Base-by-base conservation (phyloP, 192 early-diverging fungal genomes). In the Entrophospora sp. region DNA sequence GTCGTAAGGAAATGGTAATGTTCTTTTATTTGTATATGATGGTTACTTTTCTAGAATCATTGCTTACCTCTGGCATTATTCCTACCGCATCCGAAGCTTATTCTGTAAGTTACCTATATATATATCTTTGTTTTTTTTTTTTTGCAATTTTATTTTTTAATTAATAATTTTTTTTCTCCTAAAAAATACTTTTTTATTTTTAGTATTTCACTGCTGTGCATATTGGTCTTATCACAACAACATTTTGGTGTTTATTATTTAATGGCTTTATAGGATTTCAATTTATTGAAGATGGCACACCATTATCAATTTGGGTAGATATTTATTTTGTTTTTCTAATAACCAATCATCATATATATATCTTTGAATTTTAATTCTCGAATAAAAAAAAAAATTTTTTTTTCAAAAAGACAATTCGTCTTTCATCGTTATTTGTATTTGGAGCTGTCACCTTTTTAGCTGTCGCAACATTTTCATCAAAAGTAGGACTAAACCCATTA, bases 191-290 rank as follows among this genome's bases (percentile, higher is more conserved):
- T n/a, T 30, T 46, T 51, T 48, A n/a, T 14, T 20, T 18, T 8
- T 70, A 89, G 88, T 91, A 87, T 67, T 82, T 90, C 68, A 79
- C 82, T 9, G 86, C 88, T 3, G 79, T 80, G 0, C 86, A 91
- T 71, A 66, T 87, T n/a, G 81, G 84, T 46, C 65, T 91, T 22
- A 82, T 83, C 42, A 81, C 87, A 51, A 83, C 86, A 5, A 90
- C 88, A 12, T 83, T 89, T 57, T 92, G 88, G 88, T 85, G 82
- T 61, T 67, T 93, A 45, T 76, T 93, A 42, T 64, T 91, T 30
- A 93, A 92, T 75, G 91, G 89, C 30, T 91, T 93, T 76, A 87
- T 93, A 32, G 87, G 87, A 20, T 93, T 93, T 70, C 89, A 92
- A 66, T 93, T 89, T 80, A 80, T 85, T 34, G 90, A 93, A 74